A percentile compares a stretch with the other conserved stretches of the same genome.
Evolutionary conservation across 2,329 filamentous ascomycete species (phyloP).

Genomic region (Cephalotrichum gorgonifer): DNA sequence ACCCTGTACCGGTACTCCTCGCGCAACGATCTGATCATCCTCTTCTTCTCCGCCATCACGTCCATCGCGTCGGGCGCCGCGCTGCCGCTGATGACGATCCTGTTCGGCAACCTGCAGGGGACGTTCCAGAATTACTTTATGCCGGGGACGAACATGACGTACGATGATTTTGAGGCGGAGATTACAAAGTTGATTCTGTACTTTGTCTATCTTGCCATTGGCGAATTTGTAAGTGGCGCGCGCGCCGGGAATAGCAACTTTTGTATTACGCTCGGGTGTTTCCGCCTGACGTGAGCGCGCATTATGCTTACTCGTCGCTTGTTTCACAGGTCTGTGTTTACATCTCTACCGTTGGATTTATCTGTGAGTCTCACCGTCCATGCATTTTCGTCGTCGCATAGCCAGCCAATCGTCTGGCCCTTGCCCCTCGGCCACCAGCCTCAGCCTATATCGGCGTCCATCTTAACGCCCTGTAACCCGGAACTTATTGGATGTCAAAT

Average conservation of each 20-base stretch:
- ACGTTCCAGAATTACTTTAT: slow-evolving; percentile 58
- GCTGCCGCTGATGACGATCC: slow-evolving; percentile 68
- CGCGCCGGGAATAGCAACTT: neutral
- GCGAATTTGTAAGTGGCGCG: slow-evolving; percentile 49
- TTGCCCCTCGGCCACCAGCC: neutral
- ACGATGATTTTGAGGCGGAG: slow-evolving; percentile 46
- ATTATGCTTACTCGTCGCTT: neutral
- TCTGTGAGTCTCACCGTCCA: slow-evolving; percentile 36
- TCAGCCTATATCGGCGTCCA: no score
- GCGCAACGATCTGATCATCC: slow-evolving; percentile 51
- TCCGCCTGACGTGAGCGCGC: no score
- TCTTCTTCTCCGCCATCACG: slow-evolving; percentile 49
- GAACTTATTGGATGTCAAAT: neutral
- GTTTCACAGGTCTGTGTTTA: slow-evolving; percentile 38
- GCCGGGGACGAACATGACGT: slow-evolving; percentile 28
- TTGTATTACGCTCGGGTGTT: neutral
- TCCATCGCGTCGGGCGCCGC: slow-evolving; percentile 65
- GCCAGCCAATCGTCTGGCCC: neutral
- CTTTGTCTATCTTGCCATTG: slow-evolving; percentile 77
- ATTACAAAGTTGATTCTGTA: slow-evolving; percentile 62
- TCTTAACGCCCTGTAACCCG: neutral
- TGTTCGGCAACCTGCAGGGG: slow-evolving; percentile 69
- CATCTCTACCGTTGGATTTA: slow-evolving; percentile 77
- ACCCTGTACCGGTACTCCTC: slow-evolving; percentile 64
- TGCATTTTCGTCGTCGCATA: neutral